These are phyloP conservation scores for Letharia columbiana DNA, from an alignment of 495 filamentous ascomycete species.

Conservation along the genomic window DNA sequence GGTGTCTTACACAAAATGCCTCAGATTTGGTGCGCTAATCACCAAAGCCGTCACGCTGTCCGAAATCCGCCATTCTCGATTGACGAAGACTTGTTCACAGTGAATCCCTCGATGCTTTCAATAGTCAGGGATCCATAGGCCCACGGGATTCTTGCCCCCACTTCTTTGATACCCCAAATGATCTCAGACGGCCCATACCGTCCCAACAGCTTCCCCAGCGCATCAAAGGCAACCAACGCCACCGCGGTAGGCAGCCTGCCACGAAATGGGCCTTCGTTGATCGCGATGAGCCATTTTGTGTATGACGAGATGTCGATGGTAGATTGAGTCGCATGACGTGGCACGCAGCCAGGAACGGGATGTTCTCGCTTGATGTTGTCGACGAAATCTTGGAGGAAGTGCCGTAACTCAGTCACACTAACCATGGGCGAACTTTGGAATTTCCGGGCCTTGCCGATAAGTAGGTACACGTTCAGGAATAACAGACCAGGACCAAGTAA, in stretches of 20 bases:
- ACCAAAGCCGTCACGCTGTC: background rate
- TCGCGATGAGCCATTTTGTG: background rate
- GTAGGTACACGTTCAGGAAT: background rate
- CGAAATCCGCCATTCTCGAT: background rate
- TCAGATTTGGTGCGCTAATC: background rate
- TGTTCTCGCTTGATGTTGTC: background rate
- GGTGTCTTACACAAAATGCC: background rate
- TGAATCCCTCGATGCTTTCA: background rate
- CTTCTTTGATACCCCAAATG: background rate
- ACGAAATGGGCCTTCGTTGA: background rate
- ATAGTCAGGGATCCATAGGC: background rate
- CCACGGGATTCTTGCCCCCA: background rate
- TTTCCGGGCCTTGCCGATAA: background rate
- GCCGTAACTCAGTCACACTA: background rate
- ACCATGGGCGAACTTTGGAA: background rate
- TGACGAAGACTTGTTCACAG: background rate
- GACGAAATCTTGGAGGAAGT: background rate
- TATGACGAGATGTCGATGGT: background rate
- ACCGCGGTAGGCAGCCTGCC: background rate
- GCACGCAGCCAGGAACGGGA: background rate
- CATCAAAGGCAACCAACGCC: background rate
- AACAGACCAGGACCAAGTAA: background rate
- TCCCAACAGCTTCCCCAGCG: background rate
- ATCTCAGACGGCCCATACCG: background rate
- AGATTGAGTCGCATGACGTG: background rate